phyloP scores from a whole-genome alignment of 176 grass and related monocot species.

The Tuctoria greenei region DNA sequence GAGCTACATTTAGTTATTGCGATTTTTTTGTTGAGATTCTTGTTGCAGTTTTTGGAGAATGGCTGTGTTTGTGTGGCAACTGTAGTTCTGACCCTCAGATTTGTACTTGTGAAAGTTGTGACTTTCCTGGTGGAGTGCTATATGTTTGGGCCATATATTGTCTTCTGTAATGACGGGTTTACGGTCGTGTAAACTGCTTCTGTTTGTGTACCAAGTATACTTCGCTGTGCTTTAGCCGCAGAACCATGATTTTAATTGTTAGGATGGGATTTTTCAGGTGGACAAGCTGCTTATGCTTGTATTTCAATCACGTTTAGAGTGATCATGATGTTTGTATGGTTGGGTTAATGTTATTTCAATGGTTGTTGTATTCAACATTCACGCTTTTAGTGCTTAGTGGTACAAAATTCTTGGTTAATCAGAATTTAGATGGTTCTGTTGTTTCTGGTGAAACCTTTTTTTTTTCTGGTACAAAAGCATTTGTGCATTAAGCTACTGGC shows the following conservation, averaged over 20 bases:
- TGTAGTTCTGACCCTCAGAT: not conserved
- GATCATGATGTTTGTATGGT: slow-evolving; percentile 19
- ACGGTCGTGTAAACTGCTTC: not conserved
- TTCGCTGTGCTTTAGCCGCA: not conserved
- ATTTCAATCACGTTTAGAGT: not conserved
- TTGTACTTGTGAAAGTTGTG: not conserved
- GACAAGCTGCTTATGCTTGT: slow-evolving; percentile 4
- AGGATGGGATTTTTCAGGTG: not conserved
- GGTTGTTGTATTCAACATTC: not conserved
- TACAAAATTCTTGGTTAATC: not conserved
- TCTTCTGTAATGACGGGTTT: not conserved
- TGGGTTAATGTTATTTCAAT: not conserved
- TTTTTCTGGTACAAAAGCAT: not conserved
- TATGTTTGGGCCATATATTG: not conserved
- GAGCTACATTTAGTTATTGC: not conserved
- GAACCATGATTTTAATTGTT: not conserved
- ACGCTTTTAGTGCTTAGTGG: not conserved
- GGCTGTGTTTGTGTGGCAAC: not conserved
- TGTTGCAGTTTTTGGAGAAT: not conserved
- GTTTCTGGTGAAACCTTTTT: not conserved
- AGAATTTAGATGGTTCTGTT: not conserved
- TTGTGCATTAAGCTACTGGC: not conserved
- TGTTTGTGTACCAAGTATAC: not conserved
- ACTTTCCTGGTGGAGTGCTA: not conserved
- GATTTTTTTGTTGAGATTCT: not conserved